Conservation (phyloP, 2,329 filamentous ascomycete genomes). For the Fonsecaea erecta region DNA sequence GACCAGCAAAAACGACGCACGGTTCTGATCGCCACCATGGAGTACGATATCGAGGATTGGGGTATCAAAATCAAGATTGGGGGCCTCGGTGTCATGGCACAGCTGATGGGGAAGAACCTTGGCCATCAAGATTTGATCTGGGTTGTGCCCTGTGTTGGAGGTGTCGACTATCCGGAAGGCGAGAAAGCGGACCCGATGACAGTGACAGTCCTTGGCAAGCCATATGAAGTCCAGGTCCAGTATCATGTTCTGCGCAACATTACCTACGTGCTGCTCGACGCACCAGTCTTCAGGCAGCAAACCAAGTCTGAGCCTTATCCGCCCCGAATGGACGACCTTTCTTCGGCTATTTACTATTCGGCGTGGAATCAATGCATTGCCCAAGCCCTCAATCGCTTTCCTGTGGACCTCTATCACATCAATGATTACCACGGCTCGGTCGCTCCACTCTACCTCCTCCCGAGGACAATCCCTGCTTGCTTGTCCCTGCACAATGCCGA, state of each 20-base stretch:
- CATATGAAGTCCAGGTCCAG: constrained; percentile 66
- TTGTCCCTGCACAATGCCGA: constrained; percentile 71
- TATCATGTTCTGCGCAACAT: constrained; percentile 69
- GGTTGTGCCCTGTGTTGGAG: constrained; percentile 67
- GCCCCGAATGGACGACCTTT: constrained; percentile 70
- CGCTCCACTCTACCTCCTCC: constrained; percentile 68
- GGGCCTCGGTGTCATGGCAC: constrained; percentile 71
- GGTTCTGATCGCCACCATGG: constrained; percentile 71
- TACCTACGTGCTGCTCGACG: constrained; percentile 70
- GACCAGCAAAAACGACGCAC: constrained; percentile 57
- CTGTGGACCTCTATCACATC: constrained; percentile 68
- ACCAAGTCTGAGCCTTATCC: constrained; percentile 68
- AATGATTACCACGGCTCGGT: constrained; percentile 69
- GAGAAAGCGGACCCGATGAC: constrained; percentile 64
- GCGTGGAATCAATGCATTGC: constrained; percentile 74
- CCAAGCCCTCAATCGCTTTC: constrained; percentile 65
- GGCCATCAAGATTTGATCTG: constrained; percentile 69
- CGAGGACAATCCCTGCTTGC: constrained; percentile 64
- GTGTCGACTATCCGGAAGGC: constrained; percentile 66
- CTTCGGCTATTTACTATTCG: constrained; percentile 70
- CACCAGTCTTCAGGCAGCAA: constrained; percentile 69
- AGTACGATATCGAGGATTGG: constrained; percentile 74
- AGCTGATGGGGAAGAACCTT: constrained; percentile 69
- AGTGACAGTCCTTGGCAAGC: constrained; percentile 64
- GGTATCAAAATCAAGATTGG: constrained; percentile 73